A percentile compares a stretch with the other conserved stretches of the same genome.
phyloP scores from a whole-genome alignment of 208 protist genomes.

The Acanthamoeba castellanii region DNA sequence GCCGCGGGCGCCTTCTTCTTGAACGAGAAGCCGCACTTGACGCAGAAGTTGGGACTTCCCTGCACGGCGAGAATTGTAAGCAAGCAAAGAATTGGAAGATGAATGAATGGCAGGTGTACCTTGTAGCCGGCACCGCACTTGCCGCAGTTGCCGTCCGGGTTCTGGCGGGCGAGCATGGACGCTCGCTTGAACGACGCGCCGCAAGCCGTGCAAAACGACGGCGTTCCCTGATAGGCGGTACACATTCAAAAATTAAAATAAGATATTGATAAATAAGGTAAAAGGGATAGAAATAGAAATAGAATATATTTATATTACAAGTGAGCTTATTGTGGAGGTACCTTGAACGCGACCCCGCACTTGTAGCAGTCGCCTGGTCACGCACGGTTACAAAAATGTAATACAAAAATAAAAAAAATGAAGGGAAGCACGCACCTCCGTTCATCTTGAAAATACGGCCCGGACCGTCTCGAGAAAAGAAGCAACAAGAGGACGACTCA shows the following conservation, averaged over 20 bases:
- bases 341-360: background rate
- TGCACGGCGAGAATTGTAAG: background rate
- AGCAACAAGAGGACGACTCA: no score
- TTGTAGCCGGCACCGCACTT: constrained; percentile 57
- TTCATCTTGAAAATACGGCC: no score
- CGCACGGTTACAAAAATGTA: no score
- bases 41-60: constrained; percentile 60
- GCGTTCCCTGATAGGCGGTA: background rate
- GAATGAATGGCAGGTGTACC: background rate
- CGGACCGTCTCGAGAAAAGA: background rate
- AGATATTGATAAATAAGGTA: background rate
- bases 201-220: constrained; percentile 54
- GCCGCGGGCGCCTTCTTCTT: constrained; percentile 37
- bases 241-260: background rate
- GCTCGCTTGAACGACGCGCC: constrained; percentile 61
- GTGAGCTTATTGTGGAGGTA: background rate
- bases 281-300: background rate
- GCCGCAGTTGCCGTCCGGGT: constrained; percentile 21
- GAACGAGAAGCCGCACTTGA: constrained; percentile 59
- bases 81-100: background rate
- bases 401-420: no score
- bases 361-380: constrained; percentile 32
- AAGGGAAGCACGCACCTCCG: background rate
- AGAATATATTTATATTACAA: no score
- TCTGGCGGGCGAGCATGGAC: constrained; percentile 58